Conservation (phyloP, 2,329 filamentous ascomycete species). For the Scedosporium apiospermum region DNA sequence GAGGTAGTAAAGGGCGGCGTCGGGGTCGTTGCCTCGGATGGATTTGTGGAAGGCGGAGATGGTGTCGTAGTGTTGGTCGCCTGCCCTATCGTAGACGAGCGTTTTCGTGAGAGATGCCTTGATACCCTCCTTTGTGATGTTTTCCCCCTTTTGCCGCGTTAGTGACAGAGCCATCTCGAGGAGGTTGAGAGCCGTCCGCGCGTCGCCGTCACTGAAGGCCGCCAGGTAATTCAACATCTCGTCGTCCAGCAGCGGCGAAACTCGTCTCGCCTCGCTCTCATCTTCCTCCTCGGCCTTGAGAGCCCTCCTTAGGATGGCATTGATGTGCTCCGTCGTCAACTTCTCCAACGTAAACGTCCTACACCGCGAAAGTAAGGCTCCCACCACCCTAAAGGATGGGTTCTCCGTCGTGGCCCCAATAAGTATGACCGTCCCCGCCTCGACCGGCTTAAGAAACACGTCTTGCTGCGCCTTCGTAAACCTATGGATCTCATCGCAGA, state of each 20-base stretch:
- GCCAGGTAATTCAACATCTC: conserved; percentile 75
- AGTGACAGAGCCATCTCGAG: conserved; percentile 82
- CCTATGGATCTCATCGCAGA: conserved; percentile 93
- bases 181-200: conserved; percentile 83
- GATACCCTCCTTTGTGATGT: conserved; percentile 65
- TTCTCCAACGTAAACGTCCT: conserved; percentile 80
- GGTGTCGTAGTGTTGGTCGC: conserved; percentile 95
- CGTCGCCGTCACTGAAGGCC: conserved; percentile 83
- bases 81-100: conserved; percentile 86
- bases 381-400: conserved; percentile 86
- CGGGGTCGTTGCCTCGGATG: conserved; percentile 74
- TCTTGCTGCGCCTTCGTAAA: conserved; percentile 92
- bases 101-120: conserved; percentile 83
- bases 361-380: conserved; percentile 78
- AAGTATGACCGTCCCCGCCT: conserved; percentile 80
- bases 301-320: conserved; percentile 67
- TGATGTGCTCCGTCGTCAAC: conserved; percentile 62
- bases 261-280: conserved; percentile 21
- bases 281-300: conserved; percentile 44
- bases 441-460: conserved; percentile 86
- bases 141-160: conserved; percentile 40
- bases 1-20: conserved; percentile 89
- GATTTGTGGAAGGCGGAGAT: conserved; percentile 97
- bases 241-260: conserved; percentile 57
- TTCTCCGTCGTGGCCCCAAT: conserved; percentile 97